Percentiles rank a stretch among this genome's conserved stretches.
phyloP scores from a whole-genome alignment of 164 flowering plant species.

The Hamamelis virginiana region DNA sequence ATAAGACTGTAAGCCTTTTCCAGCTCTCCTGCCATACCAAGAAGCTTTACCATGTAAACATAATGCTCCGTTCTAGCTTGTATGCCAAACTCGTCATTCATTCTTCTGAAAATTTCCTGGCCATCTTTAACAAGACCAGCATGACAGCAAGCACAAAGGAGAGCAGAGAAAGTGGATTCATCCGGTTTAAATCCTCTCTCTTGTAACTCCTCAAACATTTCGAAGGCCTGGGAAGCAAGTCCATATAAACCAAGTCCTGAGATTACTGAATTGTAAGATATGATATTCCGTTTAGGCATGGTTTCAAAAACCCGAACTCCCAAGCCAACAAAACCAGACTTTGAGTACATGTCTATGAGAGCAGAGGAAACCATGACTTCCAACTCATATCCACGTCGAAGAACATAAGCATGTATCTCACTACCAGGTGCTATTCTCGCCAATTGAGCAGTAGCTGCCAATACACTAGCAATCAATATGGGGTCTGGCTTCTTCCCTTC shows the following conservation, averaged over 20 bases:
- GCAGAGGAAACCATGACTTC: constrained; percentile 59
- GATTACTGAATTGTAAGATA: constrained; percentile 60
- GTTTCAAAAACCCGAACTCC: constrained; percentile 45
- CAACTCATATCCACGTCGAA: constrained; percentile 47
- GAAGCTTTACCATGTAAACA: constrained; percentile 77
- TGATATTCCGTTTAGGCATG: constrained; percentile 38
- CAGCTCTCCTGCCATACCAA: constrained; percentile 69
- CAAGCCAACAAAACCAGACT: constrained; percentile 57
- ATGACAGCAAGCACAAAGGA: constrained; percentile 73
- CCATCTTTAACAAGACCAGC: constrained; percentile 62
- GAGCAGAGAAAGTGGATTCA: constrained; percentile 65
- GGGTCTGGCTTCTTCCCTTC: constrained; percentile 46
- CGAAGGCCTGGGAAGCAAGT: constrained; percentile 43
- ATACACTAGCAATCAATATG: constrained; percentile 48
- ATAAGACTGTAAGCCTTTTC: constrained; percentile 68
- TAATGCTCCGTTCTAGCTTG: constrained; percentile 61
- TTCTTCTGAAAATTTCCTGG: constrained; percentile 39
- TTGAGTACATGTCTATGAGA: constrained; percentile 74
- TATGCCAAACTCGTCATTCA: constrained; percentile 57
- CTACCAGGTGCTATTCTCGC: constrained; percentile 45
- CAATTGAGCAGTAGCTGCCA: constrained; percentile 55
- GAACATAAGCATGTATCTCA: constrained; percentile 65
- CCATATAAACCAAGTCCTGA: constrained; percentile 72
- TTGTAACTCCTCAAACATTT: constrained; percentile 48
- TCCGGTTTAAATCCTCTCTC: constrained; percentile 55